Evolutionary conservation across 345 rosid genomes (phyloP).

Genomic region (Heritiera littoralis): DNA sequence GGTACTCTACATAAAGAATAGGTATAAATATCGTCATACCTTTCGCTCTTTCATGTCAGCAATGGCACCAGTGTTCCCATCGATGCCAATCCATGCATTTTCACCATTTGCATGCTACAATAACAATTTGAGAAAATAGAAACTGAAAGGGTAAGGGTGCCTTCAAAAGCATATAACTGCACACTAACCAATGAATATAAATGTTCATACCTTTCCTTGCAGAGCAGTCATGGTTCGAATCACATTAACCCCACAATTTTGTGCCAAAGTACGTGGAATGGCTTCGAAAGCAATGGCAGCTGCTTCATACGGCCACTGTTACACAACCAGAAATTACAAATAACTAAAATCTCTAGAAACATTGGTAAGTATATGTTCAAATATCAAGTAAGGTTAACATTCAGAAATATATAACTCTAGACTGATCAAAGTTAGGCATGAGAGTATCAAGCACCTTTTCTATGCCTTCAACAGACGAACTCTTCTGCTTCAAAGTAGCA

Average conservation of each 20-base stretch:
- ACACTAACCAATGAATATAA: not conserved
- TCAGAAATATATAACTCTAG: not conserved
- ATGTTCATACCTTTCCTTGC: slow-evolving; percentile 74
- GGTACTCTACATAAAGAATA: not conserved
- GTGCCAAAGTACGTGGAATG: slow-evolving; percentile 84
- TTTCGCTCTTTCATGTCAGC: slow-evolving; percentile 88
- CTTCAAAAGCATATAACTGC: not conserved
- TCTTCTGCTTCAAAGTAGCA: slow-evolving; percentile 86
- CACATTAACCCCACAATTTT: slow-evolving; percentile 81
- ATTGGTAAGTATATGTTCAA: not conserved
- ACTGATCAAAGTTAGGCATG: not conserved
- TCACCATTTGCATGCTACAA: slow-evolving; percentile 93
- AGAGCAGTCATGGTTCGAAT: slow-evolving; percentile 75
- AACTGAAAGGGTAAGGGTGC: not conserved
- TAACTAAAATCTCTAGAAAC: not conserved
- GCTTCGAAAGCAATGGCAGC: slow-evolving; percentile 97
- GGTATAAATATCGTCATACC: slow-evolving; percentile 37
- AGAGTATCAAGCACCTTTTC: slow-evolving; percentile 61
- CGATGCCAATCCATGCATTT: slow-evolving; percentile 95
- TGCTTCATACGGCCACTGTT: slow-evolving; percentile 98
- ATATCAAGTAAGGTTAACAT: not conserved
- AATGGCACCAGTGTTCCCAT: slow-evolving; percentile 88
- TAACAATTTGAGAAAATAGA: slow-evolving; percentile 10
- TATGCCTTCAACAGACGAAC: slow-evolving; percentile 85
- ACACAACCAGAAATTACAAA: slow-evolving; percentile 14